Percentiles rank a stretch among this genome's conserved stretches.
phyloP scores from a whole-genome alignment of 441 rosid genomes.

The Adansonia rubrostipa region DNA sequence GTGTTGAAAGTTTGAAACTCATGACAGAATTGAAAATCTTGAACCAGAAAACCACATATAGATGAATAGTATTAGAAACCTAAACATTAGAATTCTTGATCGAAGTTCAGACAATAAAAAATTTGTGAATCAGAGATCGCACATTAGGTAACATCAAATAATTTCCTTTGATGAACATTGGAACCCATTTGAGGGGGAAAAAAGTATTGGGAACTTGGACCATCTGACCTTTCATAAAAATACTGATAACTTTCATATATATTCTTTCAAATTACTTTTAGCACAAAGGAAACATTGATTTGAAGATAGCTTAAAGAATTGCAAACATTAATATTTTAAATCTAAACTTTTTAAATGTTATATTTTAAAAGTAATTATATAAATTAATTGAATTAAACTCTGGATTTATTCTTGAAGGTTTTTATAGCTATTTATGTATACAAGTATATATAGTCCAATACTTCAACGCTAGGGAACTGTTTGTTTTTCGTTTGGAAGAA shows the following conservation, averaged over 20 bases:
- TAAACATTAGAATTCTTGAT: not conserved
- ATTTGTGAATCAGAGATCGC: not conserved
- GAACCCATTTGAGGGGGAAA: not conserved
- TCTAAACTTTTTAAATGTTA: too few relatives aligned
- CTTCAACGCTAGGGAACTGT: not conserved
- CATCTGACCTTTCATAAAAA: not conserved
- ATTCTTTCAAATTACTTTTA: too few relatives aligned
- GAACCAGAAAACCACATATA: not conserved
- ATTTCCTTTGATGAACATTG: not conserved
- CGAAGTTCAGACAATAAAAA: not conserved
- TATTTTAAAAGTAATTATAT: too few relatives aligned
- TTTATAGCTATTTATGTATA: too few relatives aligned
- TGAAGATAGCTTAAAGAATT: too few relatives aligned
- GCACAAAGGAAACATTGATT: too few relatives aligned
- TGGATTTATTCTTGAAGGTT: too few relatives aligned
- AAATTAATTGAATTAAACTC: too few relatives aligned
- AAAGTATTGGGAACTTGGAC: not conserved
- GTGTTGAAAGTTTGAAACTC: not conserved
- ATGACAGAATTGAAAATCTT: not conserved
- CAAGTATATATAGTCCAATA: not conserved
- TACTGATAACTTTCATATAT: not conserved
- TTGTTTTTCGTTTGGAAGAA: constrained; percentile 12
- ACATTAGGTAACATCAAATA: not conserved
- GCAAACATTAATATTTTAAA: too few relatives aligned
- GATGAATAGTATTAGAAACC: not conserved